Conservation (phyloP, 1,139 yeast species). For the Candida sp. region DNA sequence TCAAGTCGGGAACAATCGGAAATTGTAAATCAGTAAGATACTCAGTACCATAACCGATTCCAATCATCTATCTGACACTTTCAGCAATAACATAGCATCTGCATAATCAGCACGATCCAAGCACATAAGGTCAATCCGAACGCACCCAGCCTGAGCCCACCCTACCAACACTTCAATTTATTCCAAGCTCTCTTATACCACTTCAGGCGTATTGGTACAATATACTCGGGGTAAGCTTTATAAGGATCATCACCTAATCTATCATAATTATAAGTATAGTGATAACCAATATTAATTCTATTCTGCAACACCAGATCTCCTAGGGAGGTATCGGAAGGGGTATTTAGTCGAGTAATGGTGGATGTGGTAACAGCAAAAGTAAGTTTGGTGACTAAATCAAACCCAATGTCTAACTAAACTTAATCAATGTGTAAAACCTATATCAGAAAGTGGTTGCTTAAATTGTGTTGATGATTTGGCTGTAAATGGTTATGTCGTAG, state of each 20-base stretch:
- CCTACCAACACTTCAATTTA: not conserved
- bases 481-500: not conserved
- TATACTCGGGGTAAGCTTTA: conserved; percentile 1
- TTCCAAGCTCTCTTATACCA: conserved; percentile 1
- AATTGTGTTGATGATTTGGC: not conserved
- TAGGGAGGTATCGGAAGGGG: conserved; percentile 37
- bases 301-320: conserved; percentile 2
- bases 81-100: too few relatives aligned
- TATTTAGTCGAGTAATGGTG: conserved; percentile 27
- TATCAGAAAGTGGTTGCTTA: too few relatives aligned
- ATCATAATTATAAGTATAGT: not conserved
- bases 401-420: too few relatives aligned
- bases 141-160: not conserved
- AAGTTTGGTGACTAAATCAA: too few relatives aligned
- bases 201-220: not conserved
- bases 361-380: conserved; percentile 3
- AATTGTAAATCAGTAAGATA: too few relatives aligned
- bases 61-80: too few relatives aligned
- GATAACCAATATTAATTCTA: not conserved
- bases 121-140: too few relatives aligned
- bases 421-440: too few relatives aligned
- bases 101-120: too few relatives aligned
- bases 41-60: too few relatives aligned
- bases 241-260: not conserved
- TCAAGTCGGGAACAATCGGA: too few relatives aligned